These are phyloP conservation scores for Funneliformis mosseae DNA, from an alignment of 192 early-diverging fungal genomes.

Conservation along the genomic window DNA sequence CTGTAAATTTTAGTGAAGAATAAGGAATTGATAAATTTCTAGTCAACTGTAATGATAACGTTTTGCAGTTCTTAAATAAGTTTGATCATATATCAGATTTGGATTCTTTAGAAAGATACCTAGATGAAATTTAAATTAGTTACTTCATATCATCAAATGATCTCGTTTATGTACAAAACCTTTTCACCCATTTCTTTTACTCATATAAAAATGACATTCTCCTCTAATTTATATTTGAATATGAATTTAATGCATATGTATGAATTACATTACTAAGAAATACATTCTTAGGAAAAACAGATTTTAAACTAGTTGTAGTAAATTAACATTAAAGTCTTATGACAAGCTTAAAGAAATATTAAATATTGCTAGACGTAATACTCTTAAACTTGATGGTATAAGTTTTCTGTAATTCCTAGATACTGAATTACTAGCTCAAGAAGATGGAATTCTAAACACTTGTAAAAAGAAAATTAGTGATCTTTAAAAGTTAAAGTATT, in stretches of 20 bases:
- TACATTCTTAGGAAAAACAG: conserved; percentile 4
- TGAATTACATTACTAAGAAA: conserved; percentile 10
- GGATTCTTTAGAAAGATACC: too few relatives aligned
- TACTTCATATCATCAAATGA: too few relatives aligned
- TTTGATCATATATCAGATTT: too few relatives aligned
- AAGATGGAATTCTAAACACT: conserved; percentile 5
- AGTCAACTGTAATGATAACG: too few relatives aligned
- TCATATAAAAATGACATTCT: too few relatives aligned
- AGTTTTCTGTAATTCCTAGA: neutral
- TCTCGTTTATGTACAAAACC: too few relatives aligned
- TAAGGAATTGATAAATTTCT: too few relatives aligned
- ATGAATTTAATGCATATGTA: neutral
- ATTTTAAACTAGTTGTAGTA: conserved; percentile 6
- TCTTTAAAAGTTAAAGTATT: conserved; percentile 12
- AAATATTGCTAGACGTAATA: neutral
- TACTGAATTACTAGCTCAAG: conserved; percentile 9
- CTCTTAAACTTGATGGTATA: neutral
- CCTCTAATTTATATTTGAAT: too few relatives aligned
- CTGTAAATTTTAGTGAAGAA: too few relatives aligned
- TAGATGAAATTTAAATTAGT: too few relatives aligned
- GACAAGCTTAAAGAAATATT: conserved; percentile 17
- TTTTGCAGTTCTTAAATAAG: too few relatives aligned
- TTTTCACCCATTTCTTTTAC: too few relatives aligned
- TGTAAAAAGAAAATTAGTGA: neutral
- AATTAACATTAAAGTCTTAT: neutral